Conservation (phyloP, 2,329 filamentous ascomycete species). For the Sphaceloma murrayae region DNA sequence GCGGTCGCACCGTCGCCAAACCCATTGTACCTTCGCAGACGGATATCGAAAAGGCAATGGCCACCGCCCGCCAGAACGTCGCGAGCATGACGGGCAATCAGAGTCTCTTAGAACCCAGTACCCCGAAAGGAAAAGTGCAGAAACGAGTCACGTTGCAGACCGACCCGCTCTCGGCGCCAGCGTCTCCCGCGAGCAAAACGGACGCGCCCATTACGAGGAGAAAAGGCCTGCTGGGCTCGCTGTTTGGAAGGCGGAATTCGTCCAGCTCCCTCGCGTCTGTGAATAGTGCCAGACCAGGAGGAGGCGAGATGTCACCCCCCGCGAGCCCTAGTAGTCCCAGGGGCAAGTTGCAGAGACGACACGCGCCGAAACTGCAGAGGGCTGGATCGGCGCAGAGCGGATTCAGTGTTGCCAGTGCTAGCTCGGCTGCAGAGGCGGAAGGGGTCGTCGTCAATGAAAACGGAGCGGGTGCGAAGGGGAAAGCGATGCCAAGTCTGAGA, state of each 20-base stretch:
- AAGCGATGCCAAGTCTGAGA: too few species aligned
- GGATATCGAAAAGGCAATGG: constrained; percentile 32
- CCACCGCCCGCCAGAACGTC: constrained; percentile 26
- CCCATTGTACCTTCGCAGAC: constrained; percentile 27
- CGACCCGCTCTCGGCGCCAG: neutral
- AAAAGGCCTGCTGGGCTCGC: constrained; percentile 28
- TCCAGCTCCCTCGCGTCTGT: constrained; percentile 22
- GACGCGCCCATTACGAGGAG: constrained; percentile 19
- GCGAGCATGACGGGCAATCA: constrained; percentile 23
- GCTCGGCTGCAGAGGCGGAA: neutral
- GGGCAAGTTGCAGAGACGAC: constrained; percentile 41
- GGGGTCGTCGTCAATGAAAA: constrained; percentile 1
- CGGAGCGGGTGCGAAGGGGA: constrained; percentile 14
- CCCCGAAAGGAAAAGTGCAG: constrained; percentile 22
- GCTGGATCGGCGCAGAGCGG: constrained; percentile 1
- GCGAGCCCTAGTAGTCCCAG: constrained; percentile 23
- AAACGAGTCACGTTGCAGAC: constrained; percentile 19
- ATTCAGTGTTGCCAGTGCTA: neutral
- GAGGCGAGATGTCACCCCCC: constrained; percentile 17
- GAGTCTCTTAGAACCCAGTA: constrained; percentile 17
- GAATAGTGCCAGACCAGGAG: constrained; percentile 17
- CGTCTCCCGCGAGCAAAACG: constrained; percentile 5
- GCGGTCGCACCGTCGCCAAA: constrained; percentile 37
- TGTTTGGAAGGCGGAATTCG: constrained; percentile 29
- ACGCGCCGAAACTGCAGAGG: constrained; percentile 25